Percentiles rank a stretch among this genome's conserved stretches.
These are phyloP conservation scores for Cladosporium sp. DNA, from an alignment of 2,329 filamentous ascomycete species.

Conservation along the genomic window DNA sequence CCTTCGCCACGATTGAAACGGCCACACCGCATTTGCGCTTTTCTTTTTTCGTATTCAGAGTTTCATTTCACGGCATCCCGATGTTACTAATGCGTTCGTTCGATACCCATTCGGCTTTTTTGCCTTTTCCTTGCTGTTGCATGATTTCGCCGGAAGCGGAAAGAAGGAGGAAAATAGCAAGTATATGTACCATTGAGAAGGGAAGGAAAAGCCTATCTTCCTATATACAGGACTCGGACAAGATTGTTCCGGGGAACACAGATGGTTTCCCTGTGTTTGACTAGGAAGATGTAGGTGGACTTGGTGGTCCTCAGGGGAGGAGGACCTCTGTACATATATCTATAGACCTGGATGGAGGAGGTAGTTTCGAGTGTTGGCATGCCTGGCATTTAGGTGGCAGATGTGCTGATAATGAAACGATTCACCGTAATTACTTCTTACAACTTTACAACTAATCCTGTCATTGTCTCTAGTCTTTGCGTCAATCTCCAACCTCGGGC, in stretches of 20 bases:
- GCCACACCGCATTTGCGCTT: not conserved
- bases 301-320: not conserved
- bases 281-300: no score
- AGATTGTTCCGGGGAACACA: not conserved
- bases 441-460: no score
- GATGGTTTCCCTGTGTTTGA: no score
- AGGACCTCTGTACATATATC: not conserved
- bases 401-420: not conserved
- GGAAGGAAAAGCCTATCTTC: not conserved
- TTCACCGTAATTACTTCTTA: no score
- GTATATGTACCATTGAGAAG: not conserved
- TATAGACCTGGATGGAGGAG: not conserved
- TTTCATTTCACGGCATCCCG: conserved; percentile 8
- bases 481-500: no score
- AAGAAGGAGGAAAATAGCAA: not conserved
- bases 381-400: not conserved
- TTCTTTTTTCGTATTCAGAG: not conserved
- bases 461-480: no score
- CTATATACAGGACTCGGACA: not conserved
- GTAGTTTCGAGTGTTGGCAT: not conserved
- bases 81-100: conserved; percentile 11
- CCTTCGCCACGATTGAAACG: not conserved
- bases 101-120: conserved; percentile 16
- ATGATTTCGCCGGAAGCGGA: not conserved
- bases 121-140: not conserved